Conservation (phyloP, 331 rosid species). For the Malus hybrid region DNA sequence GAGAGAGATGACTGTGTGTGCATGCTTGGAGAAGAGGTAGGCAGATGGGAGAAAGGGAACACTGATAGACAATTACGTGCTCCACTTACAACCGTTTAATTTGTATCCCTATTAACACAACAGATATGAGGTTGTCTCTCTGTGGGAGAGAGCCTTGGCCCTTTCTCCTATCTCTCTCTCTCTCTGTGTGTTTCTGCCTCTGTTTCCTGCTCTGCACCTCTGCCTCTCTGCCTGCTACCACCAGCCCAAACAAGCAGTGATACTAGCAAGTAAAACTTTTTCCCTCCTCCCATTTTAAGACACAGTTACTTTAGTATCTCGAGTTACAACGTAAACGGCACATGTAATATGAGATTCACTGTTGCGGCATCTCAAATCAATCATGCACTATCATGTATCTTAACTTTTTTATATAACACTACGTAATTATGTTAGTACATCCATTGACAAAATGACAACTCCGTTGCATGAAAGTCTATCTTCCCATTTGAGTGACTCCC, state of each 20-base stretch:
- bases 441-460: no score
- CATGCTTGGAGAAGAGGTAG: constrained; percentile 49
- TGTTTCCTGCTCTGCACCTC: neutral
- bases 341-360: no score
- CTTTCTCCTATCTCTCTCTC: neutral
- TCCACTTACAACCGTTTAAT: constrained; percentile 52
- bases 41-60: constrained; percentile 82
- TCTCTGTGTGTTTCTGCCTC: neutral
- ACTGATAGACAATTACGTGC: constrained; percentile 59
- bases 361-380: no score
- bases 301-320: neutral
- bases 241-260: constrained; percentile 11
- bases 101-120: constrained; percentile 38
- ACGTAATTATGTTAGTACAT: no score
- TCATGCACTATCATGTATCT: no score
- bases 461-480: neutral
- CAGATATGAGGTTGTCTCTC: constrained; percentile 43
- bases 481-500: neutral
- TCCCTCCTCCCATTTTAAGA: neutral
- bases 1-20: constrained; percentile 33
- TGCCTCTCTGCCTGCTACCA: constrained; percentile 20
- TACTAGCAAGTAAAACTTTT: neutral
- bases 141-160: constrained; percentile 40
- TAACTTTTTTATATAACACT: no score
- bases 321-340: no score